Percentiles rank a stretch among this genome's conserved stretches.
phyloP scores from a whole-genome alignment of 805 yeast genomes.

The Ogataea nakhonphanomensis region DNA sequence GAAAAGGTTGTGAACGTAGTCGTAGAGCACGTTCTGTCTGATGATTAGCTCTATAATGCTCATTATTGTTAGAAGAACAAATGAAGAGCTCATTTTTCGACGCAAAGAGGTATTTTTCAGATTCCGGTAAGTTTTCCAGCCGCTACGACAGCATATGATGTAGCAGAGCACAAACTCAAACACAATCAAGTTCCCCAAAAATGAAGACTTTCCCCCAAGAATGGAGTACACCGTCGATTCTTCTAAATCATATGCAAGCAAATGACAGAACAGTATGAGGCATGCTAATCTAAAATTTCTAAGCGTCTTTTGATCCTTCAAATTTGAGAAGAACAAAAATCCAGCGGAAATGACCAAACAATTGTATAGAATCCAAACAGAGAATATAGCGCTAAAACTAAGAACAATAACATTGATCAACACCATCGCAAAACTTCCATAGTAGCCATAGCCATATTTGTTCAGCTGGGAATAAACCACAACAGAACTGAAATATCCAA shows the following conservation, averaged over 20 bases:
- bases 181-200: slow-evolving; percentile 23
- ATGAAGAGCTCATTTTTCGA: slow-evolving; percentile 17
- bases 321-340: slow-evolving; percentile 19
- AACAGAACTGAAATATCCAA: slow-evolving; percentile 19
- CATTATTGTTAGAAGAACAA: slow-evolving; percentile 17
- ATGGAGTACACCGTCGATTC: slow-evolving; percentile 29
- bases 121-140: slow-evolving; percentile 20
- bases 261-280: slow-evolving; percentile 22
- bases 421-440: slow-evolving; percentile 18
- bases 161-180: slow-evolving; percentile 22
- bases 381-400: slow-evolving; percentile 22
- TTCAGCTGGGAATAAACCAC: slow-evolving; percentile 22
- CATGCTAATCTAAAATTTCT: slow-evolving; percentile 20
- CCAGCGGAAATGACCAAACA: slow-evolving; percentile 31
- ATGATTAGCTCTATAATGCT: slow-evolving; percentile 19
- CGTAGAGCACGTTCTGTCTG: slow-evolving; percentile 16
- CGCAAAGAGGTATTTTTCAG: slow-evolving; percentile 19
- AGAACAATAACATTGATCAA: slow-evolving; percentile 23
- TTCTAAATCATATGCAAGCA: slow-evolving; percentile 30
- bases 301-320: slow-evolving; percentile 16
- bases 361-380: slow-evolving; percentile 33
- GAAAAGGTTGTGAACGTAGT: slow-evolving; percentile 11
- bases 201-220: slow-evolving; percentile 22
- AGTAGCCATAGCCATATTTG: slow-evolving; percentile 26
- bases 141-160: slow-evolving; percentile 16